Conservation (phyloP, 2,329 filamentous ascomycete species). For the Fusarium heterosporum region DNA sequence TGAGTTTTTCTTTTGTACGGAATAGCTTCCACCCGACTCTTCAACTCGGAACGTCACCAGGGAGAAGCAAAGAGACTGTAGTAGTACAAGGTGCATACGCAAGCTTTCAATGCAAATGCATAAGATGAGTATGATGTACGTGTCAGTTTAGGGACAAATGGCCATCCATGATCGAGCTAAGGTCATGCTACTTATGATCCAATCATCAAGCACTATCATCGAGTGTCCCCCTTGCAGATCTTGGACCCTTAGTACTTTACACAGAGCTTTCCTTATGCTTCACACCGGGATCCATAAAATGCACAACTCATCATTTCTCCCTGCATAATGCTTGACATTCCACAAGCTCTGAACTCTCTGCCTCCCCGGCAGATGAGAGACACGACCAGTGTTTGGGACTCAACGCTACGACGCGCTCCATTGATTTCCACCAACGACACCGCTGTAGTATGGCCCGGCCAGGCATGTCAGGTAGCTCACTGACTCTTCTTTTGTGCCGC, state of each 20-base stretch:
- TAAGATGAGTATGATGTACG: constrained; percentile 7
- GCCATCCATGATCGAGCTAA: neutral
- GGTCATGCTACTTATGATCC: constrained; percentile 3
- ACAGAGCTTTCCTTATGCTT: constrained; percentile 2
- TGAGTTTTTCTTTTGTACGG: constrained; percentile 16
- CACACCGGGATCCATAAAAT: constrained; percentile 25
- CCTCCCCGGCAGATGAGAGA: constrained; percentile 45
- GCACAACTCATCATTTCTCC: constrained; percentile 26
- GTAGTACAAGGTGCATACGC: constrained; percentile 35
- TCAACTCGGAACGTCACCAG: constrained; percentile 26
- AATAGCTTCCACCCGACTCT: constrained; percentile 6
- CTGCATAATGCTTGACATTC: constrained; percentile 26
- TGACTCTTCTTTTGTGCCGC: constrained; percentile 15
- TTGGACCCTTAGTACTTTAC: neutral
- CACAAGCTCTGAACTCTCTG: constrained; percentile 28
- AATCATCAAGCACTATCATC: constrained; percentile 18
- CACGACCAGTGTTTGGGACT: constrained; percentile 42
- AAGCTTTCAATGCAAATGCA: constrained; percentile 29
- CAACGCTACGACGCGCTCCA: constrained; percentile 39
- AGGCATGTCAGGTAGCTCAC: constrained; percentile 25
- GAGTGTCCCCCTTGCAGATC: constrained; percentile 23
- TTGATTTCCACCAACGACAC: constrained; percentile 33
- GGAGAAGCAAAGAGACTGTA: constrained; percentile 28
- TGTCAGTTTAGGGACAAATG: constrained; percentile 13
- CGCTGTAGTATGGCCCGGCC: constrained; percentile 16